A percentile compares a stretch with the other conserved stretches of the same genome.
Conservation (phyloP, 148 eudicot species). For the Suaeda aralocaspica region DNA sequence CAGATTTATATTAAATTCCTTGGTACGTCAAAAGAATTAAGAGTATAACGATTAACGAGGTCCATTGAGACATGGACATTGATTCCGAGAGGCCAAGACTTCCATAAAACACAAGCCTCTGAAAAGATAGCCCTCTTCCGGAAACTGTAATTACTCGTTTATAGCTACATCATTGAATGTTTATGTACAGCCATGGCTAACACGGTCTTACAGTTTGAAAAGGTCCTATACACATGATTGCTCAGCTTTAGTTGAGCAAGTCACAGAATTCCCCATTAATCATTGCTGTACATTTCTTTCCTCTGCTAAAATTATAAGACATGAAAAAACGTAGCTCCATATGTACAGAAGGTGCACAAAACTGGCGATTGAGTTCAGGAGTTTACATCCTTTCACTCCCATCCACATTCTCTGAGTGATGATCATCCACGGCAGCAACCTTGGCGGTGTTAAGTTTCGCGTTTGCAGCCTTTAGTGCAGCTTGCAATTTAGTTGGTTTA, state of each 20-base stretch:
- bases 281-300: conserved; percentile 13
- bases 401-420: conserved; percentile 23
- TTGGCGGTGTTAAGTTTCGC: conserved; percentile 37
- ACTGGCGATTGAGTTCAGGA: conserved; percentile 4
- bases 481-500: conserved; percentile 17
- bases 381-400: conserved; percentile 22
- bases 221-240: background rate
- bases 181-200: conserved; percentile 7
- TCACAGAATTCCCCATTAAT: background rate
- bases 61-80: background rate
- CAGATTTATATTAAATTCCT: no score
- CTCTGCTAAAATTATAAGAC: background rate
- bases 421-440: conserved; percentile 57
- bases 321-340: conserved; percentile 4
- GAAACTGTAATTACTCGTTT: background rate
- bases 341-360: conserved; percentile 29
- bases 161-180: conserved; percentile 14
- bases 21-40: background rate
- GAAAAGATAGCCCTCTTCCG: conserved; percentile 3
- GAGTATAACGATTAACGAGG: background rate
- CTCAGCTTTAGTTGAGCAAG: background rate
- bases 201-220: background rate
- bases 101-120: conserved; percentile 14
- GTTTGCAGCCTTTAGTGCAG: conserved; percentile 19
- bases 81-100: conserved; percentile 5